Base-by-base conservation (phyloP, 495 filamentous ascomycete species). In the Penicillium cataractarum region DNA sequence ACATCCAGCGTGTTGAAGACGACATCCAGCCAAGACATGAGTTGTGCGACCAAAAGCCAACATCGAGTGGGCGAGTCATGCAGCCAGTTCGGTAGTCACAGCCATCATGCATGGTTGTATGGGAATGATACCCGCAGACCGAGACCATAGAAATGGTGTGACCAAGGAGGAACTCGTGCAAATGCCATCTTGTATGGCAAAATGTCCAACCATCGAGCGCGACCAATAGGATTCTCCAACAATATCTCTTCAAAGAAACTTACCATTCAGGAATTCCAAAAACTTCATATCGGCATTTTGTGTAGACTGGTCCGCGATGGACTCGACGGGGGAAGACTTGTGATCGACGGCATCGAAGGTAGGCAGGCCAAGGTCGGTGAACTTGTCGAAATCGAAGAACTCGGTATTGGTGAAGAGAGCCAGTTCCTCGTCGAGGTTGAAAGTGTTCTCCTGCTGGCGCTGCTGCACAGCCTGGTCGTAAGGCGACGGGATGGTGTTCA, bases 381-480 rank as follows among this genome's bases (percentile, higher is more conserved):
- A 80, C 50, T 83, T 74, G 71, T 97, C 94, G 72, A 92, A 93
- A 75, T 97, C 93, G 75, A 91, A 91, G 82, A 97, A 46, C 42
- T 46, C 42, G 19, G 91, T 86, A 76, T 97, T 97, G 61, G 92
- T 96, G 83, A 97, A 97, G 65, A 96, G 82, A 31, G 90, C 90
- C 49, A 99, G 83, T 51, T 95, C 92, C 55, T 89, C 84, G 67
- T 90, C 89, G 69, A 86, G 74, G 61, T 83, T 87, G 77, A 86
- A 83, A 46, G 75, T 74, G 33, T 90, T 86, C 58, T 79, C 74
- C 42, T 81, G 75, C 57, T 75, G 70, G 61, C 78, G 77, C 52
- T 79, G 78, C 66, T 87, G 86, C 50, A 84, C 67, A 7, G 87
- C 81, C 52, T 86, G 77, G 60, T 92, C 89, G 68, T 90, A 84